Conservation (phyloP, 805 yeast species). For the Maudiozyma serrabonitensis region DNA sequence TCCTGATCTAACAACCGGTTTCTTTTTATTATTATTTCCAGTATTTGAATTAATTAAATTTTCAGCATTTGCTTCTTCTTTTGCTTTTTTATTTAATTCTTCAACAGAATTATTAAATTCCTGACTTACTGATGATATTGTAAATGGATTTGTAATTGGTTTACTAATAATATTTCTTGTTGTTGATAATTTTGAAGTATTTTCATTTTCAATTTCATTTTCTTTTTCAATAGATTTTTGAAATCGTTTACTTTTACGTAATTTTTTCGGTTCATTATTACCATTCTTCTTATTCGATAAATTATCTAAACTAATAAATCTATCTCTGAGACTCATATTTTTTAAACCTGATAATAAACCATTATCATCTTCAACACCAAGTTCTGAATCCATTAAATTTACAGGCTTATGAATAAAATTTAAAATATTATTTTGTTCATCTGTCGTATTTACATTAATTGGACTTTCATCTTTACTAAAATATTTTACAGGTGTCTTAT, state of each 20-base stretch:
- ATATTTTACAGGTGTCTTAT: constrained; percentile 60
- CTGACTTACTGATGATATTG: background rate
- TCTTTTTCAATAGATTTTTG: constrained; percentile 5
- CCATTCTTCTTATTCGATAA: too few species aligned
- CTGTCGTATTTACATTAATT: constrained; percentile 45
- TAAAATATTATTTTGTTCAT: constrained; percentile 25
- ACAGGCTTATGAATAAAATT: constrained; percentile 19
- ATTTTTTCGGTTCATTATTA: background rate
- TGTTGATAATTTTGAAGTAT: background rate
- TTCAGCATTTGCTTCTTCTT: background rate
- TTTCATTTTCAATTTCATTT: background rate
- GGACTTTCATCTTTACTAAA: constrained; percentile 73
- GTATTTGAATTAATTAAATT: background rate
- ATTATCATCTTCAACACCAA: constrained; percentile 7
- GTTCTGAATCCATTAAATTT: constrained; percentile 3
- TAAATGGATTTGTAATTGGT: background rate
- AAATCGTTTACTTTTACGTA: constrained; percentile 11
- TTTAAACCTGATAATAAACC: constrained; percentile 6
- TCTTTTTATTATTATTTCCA: background rate
- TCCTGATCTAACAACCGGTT: background rate
- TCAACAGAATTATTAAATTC: background rate
- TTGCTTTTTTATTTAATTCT: background rate
- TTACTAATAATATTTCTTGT: background rate
- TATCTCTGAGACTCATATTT: background rate
- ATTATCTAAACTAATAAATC: background rate